Evolutionary conservation across 148 eudicot genomes (phyloP), one percentile per base, ranked within the genome.

Genomic region (Dianthus caryophyllus): DNA sequence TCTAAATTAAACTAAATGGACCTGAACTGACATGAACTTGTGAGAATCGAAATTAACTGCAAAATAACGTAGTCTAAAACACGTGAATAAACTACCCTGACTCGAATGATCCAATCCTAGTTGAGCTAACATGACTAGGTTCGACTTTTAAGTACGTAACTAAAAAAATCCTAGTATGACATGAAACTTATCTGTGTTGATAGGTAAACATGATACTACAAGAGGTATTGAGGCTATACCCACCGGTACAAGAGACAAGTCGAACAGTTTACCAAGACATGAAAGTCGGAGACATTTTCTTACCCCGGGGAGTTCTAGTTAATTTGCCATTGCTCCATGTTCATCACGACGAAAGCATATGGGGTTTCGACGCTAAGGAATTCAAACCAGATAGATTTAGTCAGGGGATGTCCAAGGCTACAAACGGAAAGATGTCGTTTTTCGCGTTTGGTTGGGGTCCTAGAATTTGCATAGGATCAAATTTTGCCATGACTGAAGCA

Each of bases 391-490:
- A 61, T 8, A 71, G 83, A 4, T 80, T 80, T 25, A 50, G 58
- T 6, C 56, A 78, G 38, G 76, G 67, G 1, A 66, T 73, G 3
- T 57, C 51, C 2, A 73, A 73, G 50, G 71, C 75, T 4, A 43
- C 53, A 11, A 18, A 43, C 9, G 69, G 75, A 11, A 71, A 71
- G 13, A 71, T 71, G 58, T 66, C 76, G n/a, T n/a, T n/a, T 12
- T 66, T 73, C 39, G 39, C 83, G 0, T 73, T 80, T 56, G 75
- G 80, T 26, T 67, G 64, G 55, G 83, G 83, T 3, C 78, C 83
- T 12, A 68, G 83, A 13, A 76, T 71, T n/a, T 80, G 83, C 66
- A 53, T 80, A 1, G 83, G 83, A 7, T 73, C 77, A 2, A 65
- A 71, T 14, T 80, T 80, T 31, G 78, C 81, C 8, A 63, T 80